phyloP scores from a whole-genome alignment of 1,139 yeast genomes.

The Saccharomyces hybrid region DNA sequence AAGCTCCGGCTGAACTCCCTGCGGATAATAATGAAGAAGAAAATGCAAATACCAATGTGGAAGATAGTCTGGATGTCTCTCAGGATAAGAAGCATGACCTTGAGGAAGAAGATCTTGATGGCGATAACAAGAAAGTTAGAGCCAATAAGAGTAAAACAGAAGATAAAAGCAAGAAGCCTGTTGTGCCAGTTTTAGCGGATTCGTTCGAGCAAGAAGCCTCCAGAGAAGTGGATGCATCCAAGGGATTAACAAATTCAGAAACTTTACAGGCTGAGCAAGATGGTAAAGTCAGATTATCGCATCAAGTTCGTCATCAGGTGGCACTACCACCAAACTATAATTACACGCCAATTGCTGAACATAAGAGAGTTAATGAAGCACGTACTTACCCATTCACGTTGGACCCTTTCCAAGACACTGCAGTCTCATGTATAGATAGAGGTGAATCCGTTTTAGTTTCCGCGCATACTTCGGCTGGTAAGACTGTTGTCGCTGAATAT shows the following conservation, averaged over 20 bases:
- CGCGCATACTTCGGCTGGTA: conserved; percentile 98
- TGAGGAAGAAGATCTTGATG: conserved; percentile 11
- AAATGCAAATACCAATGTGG: conserved; percentile 9
- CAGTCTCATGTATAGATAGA: conserved; percentile 88
- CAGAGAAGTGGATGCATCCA: conserved; percentile 73
- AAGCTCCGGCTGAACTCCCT: conserved; percentile 39
- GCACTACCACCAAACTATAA: conserved; percentile 90
- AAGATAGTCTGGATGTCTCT: conserved; percentile 5
- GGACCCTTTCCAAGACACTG: conserved; percentile 95
- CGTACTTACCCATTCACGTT: conserved; percentile 83
- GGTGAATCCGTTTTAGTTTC: conserved; percentile 94
- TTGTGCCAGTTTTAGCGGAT: conserved; percentile 73
- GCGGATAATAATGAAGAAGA: conserved; percentile 15
- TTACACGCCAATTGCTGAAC: conserved; percentile 81
- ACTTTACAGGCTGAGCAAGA: conserved; percentile 32
- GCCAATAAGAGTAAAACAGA: conserved; percentile 13
- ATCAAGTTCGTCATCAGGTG: conserved; percentile 95
- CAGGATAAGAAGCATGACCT: conserved; percentile 8
- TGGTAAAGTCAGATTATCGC: conserved; percentile 64
- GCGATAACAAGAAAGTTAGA: conserved; percentile 19
- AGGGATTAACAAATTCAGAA: conserved; percentile 46
- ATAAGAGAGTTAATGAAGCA: conserved; percentile 65
- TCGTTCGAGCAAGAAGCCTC: conserved; percentile 87
- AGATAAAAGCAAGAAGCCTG: conserved; percentile 30
- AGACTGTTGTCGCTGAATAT: conserved; percentile 97